These are phyloP conservation scores for Anthostomella pinea DNA, from an alignment of 2,329 filamentous ascomycete genomes.

Conservation along the genomic window DNA sequence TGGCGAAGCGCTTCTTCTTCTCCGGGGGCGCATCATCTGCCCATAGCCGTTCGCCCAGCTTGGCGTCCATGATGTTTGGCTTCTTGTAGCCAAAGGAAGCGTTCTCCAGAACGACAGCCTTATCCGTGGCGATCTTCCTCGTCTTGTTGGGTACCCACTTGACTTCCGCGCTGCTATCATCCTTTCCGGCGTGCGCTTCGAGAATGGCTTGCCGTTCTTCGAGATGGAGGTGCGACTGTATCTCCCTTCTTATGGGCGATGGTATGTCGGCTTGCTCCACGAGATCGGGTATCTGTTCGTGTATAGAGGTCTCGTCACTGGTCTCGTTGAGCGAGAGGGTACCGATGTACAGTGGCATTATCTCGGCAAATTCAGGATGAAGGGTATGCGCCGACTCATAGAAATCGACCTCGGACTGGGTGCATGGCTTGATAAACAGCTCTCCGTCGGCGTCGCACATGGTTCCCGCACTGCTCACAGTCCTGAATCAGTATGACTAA, in stretches of 20 bases:
- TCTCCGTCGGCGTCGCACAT: conserved; percentile 79
- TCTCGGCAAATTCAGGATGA: conserved; percentile 70
- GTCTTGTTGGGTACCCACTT: conserved; percentile 49
- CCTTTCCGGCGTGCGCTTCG: conserved; percentile 12
- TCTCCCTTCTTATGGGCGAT: conserved; percentile 40
- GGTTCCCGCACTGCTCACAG: conserved; percentile 71
- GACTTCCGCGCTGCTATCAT: conserved; percentile 19
- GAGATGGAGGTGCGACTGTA: conserved; percentile 37
- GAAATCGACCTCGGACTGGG: conserved; percentile 78
- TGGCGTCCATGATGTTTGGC: conserved; percentile 91
- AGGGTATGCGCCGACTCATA: conserved; percentile 69
- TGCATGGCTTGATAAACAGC: conserved; percentile 93
- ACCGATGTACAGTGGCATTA: conserved; percentile 85
- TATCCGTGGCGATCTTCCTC: conserved; percentile 69
- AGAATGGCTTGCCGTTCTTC: conserved; percentile 11
- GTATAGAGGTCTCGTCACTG: conserved; percentile 44
- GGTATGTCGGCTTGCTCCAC: conserved; percentile 36
- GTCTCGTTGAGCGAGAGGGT: conserved; percentile 66
- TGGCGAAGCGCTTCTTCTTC: conserved; percentile 59
- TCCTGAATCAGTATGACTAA: conserved; percentile 17
- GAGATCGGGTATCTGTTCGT: conserved; percentile 46
- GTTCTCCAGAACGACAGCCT: conserved; percentile 83
- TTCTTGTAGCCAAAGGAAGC: conserved; percentile 74
- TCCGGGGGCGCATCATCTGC: conserved; percentile 65
- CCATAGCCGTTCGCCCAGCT: conserved; percentile 84